Conservation (phyloP, 345 rosid species). For the Iberis pinnata region DNA sequence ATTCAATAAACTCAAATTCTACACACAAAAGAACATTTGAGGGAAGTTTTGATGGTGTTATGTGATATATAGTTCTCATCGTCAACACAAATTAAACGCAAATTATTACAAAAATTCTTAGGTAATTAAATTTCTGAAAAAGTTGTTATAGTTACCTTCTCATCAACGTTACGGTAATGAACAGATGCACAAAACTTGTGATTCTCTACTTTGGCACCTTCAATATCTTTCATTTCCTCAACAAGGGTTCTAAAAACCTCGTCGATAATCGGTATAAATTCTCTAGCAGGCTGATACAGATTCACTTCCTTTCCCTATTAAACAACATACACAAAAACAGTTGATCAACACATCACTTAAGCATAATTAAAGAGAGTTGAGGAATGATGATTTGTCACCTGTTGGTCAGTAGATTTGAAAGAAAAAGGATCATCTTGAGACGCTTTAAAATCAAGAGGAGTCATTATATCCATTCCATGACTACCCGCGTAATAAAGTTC, state of each 20-base stretch:
- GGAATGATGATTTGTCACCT: slow-evolving; percentile 31
- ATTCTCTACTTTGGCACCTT: slow-evolving; percentile 80
- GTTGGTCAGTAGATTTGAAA: slow-evolving; percentile 55
- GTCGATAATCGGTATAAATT: slow-evolving; percentile 66
- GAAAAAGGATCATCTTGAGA: slow-evolving; percentile 36
- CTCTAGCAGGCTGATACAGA: slow-evolving; percentile 89
- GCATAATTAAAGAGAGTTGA: background rate
- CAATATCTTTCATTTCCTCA: slow-evolving; percentile 56
- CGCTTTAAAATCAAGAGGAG: slow-evolving; percentile 1
- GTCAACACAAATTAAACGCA: no score
- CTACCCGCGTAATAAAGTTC: slow-evolving; percentile 96
- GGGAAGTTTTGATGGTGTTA: no score
- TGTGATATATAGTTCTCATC: no score
- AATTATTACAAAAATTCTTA: no score
- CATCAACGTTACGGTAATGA: slow-evolving; percentile 95
- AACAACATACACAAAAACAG: background rate
- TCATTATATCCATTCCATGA: slow-evolving; percentile 98
- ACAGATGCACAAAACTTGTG: slow-evolving; percentile 91
- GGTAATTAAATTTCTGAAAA: no score
- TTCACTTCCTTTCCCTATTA: slow-evolving; percentile 66
- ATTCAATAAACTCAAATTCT: no score
- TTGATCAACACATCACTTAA: no score
- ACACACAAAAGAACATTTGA: no score
- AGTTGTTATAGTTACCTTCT: slow-evolving; percentile 43
- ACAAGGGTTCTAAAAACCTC: slow-evolving; percentile 92